A percentile compares a stretch with the other conserved stretches of the same genome.
Evolutionary conservation across 78 protist genomes (phyloP).

Genomic region (Dictyostelium intermedium): DNA sequence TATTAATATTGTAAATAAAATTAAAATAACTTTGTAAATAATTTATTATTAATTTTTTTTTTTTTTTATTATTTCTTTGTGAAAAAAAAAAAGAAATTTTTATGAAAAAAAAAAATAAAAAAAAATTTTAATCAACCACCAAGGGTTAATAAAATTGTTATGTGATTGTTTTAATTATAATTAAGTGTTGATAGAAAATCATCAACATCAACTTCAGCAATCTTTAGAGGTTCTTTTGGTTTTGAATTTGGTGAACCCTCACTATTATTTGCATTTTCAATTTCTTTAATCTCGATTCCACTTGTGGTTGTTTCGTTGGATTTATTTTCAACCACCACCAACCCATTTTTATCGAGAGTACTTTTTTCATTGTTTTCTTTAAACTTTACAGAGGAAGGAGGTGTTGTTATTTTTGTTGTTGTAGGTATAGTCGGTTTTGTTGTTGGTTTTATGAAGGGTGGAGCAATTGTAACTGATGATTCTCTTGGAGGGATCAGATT

Average conservation of each 20-base stretch:
- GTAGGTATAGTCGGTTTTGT: not conserved
- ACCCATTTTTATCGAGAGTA: not conserved
- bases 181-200: not conserved
- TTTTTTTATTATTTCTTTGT: no score
- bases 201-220: not conserved
- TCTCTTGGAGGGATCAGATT: not conserved
- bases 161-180: not conserved
- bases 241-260: not conserved
- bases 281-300: not conserved
- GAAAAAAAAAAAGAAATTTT: no score
- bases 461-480: not conserved
- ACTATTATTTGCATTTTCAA: not conserved
- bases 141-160: no score
- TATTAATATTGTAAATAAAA: no score
- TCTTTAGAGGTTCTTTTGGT: not conserved
- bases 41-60: no score
- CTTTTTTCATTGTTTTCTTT: not conserved
- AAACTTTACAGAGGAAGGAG: not conserved
- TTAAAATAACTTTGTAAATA: no score
- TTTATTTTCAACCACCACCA: not conserved
- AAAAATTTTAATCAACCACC: no score
- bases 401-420: not conserved
- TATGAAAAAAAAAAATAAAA: no score
- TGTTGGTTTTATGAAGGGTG: not conserved
- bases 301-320: not conserved